phyloP scores from a whole-genome alignment of 768 basidiomycete species.

The Tylopilus sp. region DNA sequence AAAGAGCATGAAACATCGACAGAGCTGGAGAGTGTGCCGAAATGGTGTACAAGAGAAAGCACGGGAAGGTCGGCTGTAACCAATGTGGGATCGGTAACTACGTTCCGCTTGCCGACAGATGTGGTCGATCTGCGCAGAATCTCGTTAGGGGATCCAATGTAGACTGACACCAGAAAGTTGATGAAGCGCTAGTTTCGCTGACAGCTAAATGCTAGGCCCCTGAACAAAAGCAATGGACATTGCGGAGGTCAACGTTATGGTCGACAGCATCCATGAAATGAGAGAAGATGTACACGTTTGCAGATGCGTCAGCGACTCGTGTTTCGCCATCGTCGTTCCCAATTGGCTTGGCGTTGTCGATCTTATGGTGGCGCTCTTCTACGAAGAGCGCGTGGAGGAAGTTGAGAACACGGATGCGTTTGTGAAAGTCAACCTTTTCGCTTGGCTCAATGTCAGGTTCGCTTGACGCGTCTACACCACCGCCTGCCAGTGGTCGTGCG shows the following conservation, averaged over 20 bases:
- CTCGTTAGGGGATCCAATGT: background rate
- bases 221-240: background rate
- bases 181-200: background rate
- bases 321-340: background rate
- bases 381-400: no score
- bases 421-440: no score
- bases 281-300: background rate
- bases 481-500: no score
- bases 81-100: background rate
- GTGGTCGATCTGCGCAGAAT: background rate
- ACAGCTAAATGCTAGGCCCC: background rate
- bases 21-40: background rate
- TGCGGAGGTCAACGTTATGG: background rate
- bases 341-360: background rate
- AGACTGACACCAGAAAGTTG: background rate
- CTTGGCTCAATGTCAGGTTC: no score
- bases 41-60: background rate
- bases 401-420: no score
- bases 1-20: background rate
- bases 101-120: background rate
- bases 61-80: background rate
- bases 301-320: background rate
- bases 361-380: background rate
- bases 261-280: background rate
- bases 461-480: no score